Conservation (phyloP, 306 rosid species). For the Calophaca sinica region DNA sequence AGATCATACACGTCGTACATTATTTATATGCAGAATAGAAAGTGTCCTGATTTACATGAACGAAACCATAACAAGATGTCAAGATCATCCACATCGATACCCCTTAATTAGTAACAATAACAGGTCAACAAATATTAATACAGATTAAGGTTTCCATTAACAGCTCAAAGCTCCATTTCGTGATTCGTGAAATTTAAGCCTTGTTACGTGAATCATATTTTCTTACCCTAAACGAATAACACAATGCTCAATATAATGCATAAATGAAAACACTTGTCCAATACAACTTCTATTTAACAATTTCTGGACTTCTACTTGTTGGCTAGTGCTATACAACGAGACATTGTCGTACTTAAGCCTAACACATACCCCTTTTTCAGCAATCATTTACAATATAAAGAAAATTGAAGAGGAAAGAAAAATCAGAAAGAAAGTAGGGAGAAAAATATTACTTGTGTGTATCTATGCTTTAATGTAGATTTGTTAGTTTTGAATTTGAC, state of each 20-base stretch:
- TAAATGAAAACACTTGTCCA: conserved; percentile 36
- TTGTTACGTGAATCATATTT: background rate
- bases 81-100: too few species aligned
- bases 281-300: conserved; percentile 44
- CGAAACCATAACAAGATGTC: background rate
- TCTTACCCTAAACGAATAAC: background rate
- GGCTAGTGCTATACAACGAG: conserved; percentile 64
- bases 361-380: conserved; percentile 50
- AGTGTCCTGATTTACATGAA: background rate
- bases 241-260: conserved; percentile 31
- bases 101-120: too few species aligned
- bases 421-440: conserved; percentile 16
- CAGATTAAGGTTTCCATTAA: too few species aligned
- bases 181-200: background rate
- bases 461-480: conserved; percentile 67
- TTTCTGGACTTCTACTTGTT: conserved; percentile 42
- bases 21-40: conserved; percentile 9
- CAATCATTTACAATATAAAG: conserved; percentile 71
- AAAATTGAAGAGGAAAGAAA: conserved; percentile 26
- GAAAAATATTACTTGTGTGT: conserved; percentile 50
- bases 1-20: conserved; percentile 1
- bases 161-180: too few species aligned
- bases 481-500: conserved; percentile 62
- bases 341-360: conserved; percentile 49
- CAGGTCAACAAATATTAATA: too few species aligned